Base-by-base conservation (phyloP, 345 rosid species). In the Clarkia xantiana region DNA sequence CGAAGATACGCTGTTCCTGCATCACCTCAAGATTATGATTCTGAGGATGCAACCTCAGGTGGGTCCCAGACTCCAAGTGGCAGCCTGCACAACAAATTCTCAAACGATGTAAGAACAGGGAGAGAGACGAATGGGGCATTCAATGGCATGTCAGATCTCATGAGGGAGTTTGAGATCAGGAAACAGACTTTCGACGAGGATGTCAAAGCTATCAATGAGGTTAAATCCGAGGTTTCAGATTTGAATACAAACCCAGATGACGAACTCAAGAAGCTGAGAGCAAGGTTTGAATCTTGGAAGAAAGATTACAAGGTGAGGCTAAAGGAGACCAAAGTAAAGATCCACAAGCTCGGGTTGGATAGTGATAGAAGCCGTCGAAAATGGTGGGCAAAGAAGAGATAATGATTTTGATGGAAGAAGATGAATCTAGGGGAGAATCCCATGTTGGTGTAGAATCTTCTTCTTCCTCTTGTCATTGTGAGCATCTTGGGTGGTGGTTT, bases 321-420 rank as follows among this genome's bases (percentile, higher is more conserved):
- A 58, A 72, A 75, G 65, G 91, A 79, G 46, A 60, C 82, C 6
- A 91, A 78, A 60, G 69, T 60, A 61, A 77, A 82, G 69, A 71
- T 91, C 42, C 77, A 68, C 55, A 85, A 78, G 64, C 71, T 54
- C 38, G 71, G 80, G 34, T 60, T 54, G 51, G 22, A 60, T 47
- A 86, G 76, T 14, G 68, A 52, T 45, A 76, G 79, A 3, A 81
- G 65, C 68, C 78, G 81, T 41, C 65, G 93, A 46, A 86, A 66
- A 60, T 91, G 98, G 98, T 91, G 95, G 97, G 94, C 72, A 10
- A 79, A 71, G 73, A 44, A 72, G 52, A 68, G 80, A 50, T 17
- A 59, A 18, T 52, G 55, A 56, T 16, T 29, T 6, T 9, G 49
- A 48, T 42, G 40, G 40, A 34, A 49, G 53, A 49, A 25, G 19